Evolutionary conservation across 2,329 filamentous ascomycete species (phyloP), one percentile per base, ranked within the genome.

Genomic region (Cladosporium cucumerinum): DNA sequence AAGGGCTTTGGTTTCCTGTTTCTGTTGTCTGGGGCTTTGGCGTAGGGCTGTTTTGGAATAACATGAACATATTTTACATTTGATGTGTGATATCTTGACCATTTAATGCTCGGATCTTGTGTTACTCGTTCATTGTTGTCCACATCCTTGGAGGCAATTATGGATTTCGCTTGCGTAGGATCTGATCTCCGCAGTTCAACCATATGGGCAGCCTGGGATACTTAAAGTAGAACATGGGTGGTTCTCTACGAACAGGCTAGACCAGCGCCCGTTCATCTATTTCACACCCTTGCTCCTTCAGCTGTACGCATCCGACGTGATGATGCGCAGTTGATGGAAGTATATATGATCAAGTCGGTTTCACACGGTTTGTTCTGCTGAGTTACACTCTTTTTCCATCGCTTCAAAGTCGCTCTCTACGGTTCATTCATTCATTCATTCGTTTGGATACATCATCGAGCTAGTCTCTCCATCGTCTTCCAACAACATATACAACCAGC

Each of bases 201-300:
- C 23, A 52, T 52, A 25, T 52, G 49, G 49, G 49, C 51, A 28
- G 51, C 51, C 10, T 55, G 28, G 1, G 3, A 60, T 60, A 28
- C 46, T 61, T 23, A 52, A 61, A 16, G 21, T 61, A 48, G 54
- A 61, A 61, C 59, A 32, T 30, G 57, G 25, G 43, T 32, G 57
- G 57, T 48, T 39, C 54, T 32, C 39, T 32, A 57, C 32, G 54
- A 2, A 52, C 59, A 26, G 48, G 59, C 30, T 21, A 61, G 46
- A 30, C 59, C 32, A 21, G 21, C 59, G 28, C 59, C 59, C 8
- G 18, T 43, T 61, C 59, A 61, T 61, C 48, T 61, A 48, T 49
- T 51, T 52, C 59, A 34, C 48, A 21, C 48, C 39, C n/a, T 23
- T 32, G 18, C 39, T 46, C 39, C 39, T 46, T 21, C 39, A n/a